Base-by-base conservation (phyloP, 331 rosid species). In the Acacia concinna region DNA sequence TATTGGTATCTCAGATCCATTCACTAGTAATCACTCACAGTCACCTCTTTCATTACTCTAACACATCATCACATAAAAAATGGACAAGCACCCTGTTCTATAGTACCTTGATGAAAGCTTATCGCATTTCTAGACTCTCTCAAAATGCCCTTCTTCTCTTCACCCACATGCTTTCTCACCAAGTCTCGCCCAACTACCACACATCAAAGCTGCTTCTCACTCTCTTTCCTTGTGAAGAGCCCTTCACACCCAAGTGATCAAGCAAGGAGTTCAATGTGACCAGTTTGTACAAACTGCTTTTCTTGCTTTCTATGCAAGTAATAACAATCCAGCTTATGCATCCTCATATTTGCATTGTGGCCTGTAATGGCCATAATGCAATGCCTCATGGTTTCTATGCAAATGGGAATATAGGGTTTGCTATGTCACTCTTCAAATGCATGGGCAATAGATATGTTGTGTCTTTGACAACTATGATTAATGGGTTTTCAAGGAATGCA, bases 391-490 rank as follows among this genome's bases (percentile, higher is more conserved):
- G 91, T 54, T 81, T 85, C 51, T 87, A 80, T 52, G 76, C 79
- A 32, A 90, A 91, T 85, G 97, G 89, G 47, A 72, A 88, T 11
- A 77, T 87, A 92, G 90, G 83, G 31, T 84, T n/a, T n/a, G 92
- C 93, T 43, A 28, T 87, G 73, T 80, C 59, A 1, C 82, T 92
- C 30, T 89, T 94, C 43, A 62, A 74, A 62, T 8, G 73, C 73
- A 85, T 92, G 97, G 46, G 74, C 0, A 28, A 79, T 31, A 49
- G 79, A 60, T 95, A 89, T 76, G 97, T 92, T 79, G 86, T 86
- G 75, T 86, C 97, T 0, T 91, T 93, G 97, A 89, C 93, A 20
- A 86, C 86, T 65, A 60, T 94, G 51, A 84, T 88, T 17, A 84
- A 88, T 75, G 97, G 97, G 32, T 89, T 89, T 47, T 71, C 82